Evolutionary conservation across 257 asterid species (phyloP).

Genomic region (Lavandula angustifolia): DNA sequence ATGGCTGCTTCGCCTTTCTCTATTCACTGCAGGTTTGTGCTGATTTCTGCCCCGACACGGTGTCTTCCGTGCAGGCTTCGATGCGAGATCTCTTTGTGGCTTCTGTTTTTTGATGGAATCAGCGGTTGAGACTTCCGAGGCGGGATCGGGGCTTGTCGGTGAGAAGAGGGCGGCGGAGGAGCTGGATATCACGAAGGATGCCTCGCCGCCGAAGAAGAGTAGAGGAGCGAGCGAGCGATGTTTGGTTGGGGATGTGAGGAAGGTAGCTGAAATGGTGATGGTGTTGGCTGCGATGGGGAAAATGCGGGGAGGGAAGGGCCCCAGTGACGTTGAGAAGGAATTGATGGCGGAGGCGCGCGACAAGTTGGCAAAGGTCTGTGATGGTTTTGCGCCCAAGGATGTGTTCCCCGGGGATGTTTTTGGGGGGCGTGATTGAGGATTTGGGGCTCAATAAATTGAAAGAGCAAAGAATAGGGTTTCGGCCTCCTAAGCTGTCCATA

Average conservation of each 20-base stretch:
- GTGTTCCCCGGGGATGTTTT: slow-evolving; percentile 84
- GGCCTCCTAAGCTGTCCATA: slow-evolving; percentile 75
- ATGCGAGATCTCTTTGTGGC: slow-evolving; percentile 13
- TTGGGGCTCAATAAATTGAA: slow-evolving; percentile 74
- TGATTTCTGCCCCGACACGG: slow-evolving; percentile 27
- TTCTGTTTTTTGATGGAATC: slow-evolving; percentile 55
- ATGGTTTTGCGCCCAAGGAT: slow-evolving; percentile 83
- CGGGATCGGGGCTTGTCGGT: slow-evolving; percentile 48
- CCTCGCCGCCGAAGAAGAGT: slow-evolving; percentile 41
- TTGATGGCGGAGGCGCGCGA: slow-evolving; percentile 72
- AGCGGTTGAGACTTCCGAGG: slow-evolving; percentile 23
- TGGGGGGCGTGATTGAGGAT: slow-evolving; percentile 83
- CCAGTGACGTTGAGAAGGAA: slow-evolving; percentile 71
- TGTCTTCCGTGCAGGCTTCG: slow-evolving; percentile 39
- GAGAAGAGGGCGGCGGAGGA: slow-evolving; percentile 61
- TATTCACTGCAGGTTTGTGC: slow-evolving; percentile 54
- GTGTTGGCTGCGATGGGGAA: slow-evolving; percentile 89
- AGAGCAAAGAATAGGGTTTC: slow-evolving; percentile 73
- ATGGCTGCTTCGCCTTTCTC: slow-evolving; percentile 47
- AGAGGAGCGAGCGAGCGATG: slow-evolving; percentile 31
- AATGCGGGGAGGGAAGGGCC: slow-evolving; percentile 88
- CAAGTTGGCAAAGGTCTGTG: slow-evolving; percentile 66
- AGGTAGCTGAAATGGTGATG: slow-evolving; percentile 90
- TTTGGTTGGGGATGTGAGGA: slow-evolving; percentile 47
- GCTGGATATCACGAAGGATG: slow-evolving; percentile 36